Evolutionary conservation across 2,329 filamentous ascomycete genomes (phyloP).

Genomic region (Calonectria pauciramosa): DNA sequence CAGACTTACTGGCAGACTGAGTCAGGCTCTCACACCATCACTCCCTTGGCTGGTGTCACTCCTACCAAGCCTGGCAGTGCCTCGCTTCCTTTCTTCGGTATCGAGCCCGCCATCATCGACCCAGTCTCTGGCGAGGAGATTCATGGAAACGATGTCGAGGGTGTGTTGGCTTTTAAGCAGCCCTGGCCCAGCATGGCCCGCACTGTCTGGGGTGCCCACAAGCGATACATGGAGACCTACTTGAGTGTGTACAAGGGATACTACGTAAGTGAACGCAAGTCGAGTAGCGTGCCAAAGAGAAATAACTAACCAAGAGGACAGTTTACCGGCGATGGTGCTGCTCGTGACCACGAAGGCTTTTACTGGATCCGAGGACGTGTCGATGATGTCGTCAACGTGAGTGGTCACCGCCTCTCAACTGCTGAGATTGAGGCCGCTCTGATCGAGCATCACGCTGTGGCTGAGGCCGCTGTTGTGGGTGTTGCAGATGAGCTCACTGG

Average conservation of each 20-base stretch:
- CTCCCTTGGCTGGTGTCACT: slow-evolving; percentile 91
- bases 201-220: slow-evolving; percentile 97
- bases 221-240: slow-evolving; percentile 99
- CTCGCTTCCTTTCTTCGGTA: slow-evolving; percentile 97
- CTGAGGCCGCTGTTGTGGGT: slow-evolving; percentile 95
- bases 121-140: slow-evolving; percentile 95
- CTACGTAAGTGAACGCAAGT: slow-evolving; percentile 77
- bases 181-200: slow-evolving; percentile 98
- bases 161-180: slow-evolving; percentile 96
- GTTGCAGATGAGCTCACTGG: slow-evolving; percentile 94
- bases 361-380: slow-evolving; percentile 99
- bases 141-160: slow-evolving; percentile 95
- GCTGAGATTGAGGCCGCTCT: slow-evolving; percentile 98
- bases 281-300: background rate
- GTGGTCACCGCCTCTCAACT: slow-evolving; percentile 94
- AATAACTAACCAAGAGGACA: slow-evolving; percentile 48
- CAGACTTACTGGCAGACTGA: slow-evolving; percentile 99
- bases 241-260: slow-evolving; percentile 98
- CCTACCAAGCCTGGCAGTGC: slow-evolving; percentile 97
- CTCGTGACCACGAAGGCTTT: slow-evolving; percentile 96
- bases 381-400: slow-evolving; percentile 98
- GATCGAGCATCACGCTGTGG: slow-evolving; percentile 90
- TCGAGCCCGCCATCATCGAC: slow-evolving; percentile 97
- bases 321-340: slow-evolving; percentile 95
- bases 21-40: slow-evolving; percentile 96